Conservation (phyloP, 108 stramenopile species). For the Cylindrotheca closterium region DNA sequence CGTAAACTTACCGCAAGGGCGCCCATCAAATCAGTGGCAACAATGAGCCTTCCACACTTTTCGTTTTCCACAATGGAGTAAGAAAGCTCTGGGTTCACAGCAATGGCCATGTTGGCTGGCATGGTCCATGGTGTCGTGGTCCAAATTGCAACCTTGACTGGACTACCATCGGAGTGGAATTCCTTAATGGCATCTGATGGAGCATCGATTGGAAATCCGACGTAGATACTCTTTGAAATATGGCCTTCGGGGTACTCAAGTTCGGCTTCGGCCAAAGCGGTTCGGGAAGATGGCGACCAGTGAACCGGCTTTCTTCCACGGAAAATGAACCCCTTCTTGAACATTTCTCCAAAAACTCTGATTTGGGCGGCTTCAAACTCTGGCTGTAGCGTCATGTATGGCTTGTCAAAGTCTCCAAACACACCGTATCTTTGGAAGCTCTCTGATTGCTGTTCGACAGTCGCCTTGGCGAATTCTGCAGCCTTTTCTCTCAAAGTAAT, state of each 20-base stretch:
- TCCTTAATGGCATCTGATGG: conserved; percentile 62
- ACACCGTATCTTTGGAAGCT: conserved; percentile 95
- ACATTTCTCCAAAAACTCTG: conserved; percentile 96
- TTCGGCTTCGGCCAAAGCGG: conserved; percentile 98
- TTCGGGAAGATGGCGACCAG: conserved; percentile 95
- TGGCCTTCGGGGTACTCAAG: conserved; percentile 96
- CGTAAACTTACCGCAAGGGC: conserved; percentile 59
- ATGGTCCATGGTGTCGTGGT: conserved; percentile 95
- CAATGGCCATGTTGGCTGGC: conserved; percentile 93
- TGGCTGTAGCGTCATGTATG: conserved; percentile 95
- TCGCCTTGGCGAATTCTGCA: conserved; percentile 86
- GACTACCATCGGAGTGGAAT: conserved; percentile 43
- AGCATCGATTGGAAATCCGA: conserved; percentile 78
- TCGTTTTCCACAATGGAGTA: conserved; percentile 87
- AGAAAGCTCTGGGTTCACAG: conserved; percentile 87
- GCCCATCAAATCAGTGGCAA: conserved; percentile 76
- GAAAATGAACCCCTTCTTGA: conserved; percentile 93
- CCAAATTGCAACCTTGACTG: conserved; percentile 88
- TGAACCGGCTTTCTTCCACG: conserved; percentile 97
- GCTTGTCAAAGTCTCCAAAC: conserved; percentile 95
- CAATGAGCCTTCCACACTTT: conserved; percentile 71
- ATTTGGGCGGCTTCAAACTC: conserved; percentile 97
- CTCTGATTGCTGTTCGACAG: conserved; percentile 86
- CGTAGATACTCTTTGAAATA: conserved; percentile 90
- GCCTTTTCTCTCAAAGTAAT: conserved; percentile 89